Base-by-base conservation (phyloP, 345 rosid genomes). In the Acer yangbiense region DNA sequence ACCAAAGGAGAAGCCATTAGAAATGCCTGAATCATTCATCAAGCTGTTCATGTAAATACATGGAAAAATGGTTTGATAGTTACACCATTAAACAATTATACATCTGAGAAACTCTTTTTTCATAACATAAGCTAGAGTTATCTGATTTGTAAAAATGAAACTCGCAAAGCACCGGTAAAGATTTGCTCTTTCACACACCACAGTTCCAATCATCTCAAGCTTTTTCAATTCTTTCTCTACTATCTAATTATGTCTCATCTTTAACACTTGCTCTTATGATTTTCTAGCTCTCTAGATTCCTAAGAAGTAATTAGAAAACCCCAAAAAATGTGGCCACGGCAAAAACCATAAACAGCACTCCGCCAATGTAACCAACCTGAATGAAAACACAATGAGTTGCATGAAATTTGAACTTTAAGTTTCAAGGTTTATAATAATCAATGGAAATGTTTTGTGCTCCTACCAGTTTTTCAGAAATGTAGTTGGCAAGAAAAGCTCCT, bases 381-480 rank as follows among this genome's bases (percentile, higher is more conserved):
- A 78, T 54, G 52, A 82, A 87, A 81, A n/a, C n/a, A 27, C 20
- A 72, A 64, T 77, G 50, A 82, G 77, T 77, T 46, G 60, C 61
- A 63, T 29, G 9, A 12, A 43, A 64, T 74, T 71, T 29, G 11
- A 69, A 21, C 71, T 5, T 5, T 8, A n/a, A 72, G 20, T 35
- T 35, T 17, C 1, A 25, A 21, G 61, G 46, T 4, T 55, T 13
- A 72, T 65, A 71, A 63, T 13, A 32, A 20, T 69, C 18, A 29
- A 72, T 58, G 75, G 29, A 13, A 4, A 41, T 18, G 78, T 71
- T 78, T 57, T 25, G 11, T 4, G 18, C 44, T 77, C 80, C 50
- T 88, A 96, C 99, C 89, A 91, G 77, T 85, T 96, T 96, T 82
- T 96, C 99, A 25, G 99, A 96, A 74, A 96, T 92, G 85, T 92